Conservation (phyloP, 208 protist genomes). For the Trypanosoma cruzi region DNA sequence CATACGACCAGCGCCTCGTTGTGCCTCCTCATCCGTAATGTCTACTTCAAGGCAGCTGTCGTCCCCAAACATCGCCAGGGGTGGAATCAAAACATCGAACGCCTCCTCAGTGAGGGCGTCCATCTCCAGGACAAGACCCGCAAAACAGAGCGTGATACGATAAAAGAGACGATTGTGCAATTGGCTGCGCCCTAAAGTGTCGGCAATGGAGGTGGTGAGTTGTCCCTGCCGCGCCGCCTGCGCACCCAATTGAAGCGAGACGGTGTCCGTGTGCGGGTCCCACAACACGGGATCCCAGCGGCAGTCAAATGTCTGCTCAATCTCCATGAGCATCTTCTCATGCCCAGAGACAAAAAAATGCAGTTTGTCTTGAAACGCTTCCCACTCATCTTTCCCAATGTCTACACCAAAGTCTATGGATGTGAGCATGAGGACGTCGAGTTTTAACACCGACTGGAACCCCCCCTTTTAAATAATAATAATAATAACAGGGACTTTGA, state of each 20-base stretch:
- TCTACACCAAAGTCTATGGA: conserved; percentile 32
- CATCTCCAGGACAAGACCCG: conserved; percentile 46
- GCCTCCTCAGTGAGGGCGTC: conserved; percentile 47
- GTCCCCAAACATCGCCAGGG: conserved; percentile 57
- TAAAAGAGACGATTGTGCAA: conserved; percentile 48
- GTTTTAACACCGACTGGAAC: too few species aligned
- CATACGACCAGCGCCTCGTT: conserved; percentile 56
- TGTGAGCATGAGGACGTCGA: conserved; percentile 17
- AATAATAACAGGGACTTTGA: too few species aligned
- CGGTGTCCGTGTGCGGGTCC: conserved; percentile 40
- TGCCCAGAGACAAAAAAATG: conserved; percentile 45
- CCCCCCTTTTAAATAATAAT: too few species aligned
- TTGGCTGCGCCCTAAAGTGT: conserved; percentile 33
- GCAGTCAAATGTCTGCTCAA: conserved; percentile 48
- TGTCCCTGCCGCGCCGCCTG: conserved; percentile 19
- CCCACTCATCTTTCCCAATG: conserved; percentile 34
- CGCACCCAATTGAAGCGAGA: conserved; percentile 36
- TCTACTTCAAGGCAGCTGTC: conserved; percentile 29
- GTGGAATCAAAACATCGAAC: conserved; percentile 34
- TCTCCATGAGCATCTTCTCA: conserved; percentile 56
- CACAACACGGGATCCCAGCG: conserved; percentile 56
- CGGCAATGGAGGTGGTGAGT: conserved; percentile 35
- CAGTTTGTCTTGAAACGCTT: conserved; percentile 36
- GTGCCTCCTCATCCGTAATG: conserved; percentile 70
- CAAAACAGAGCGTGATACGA: conserved; percentile 42